Base-by-base conservation (phyloP, 345 rosid genomes). In the Eucalyptus curtisii region DNA sequence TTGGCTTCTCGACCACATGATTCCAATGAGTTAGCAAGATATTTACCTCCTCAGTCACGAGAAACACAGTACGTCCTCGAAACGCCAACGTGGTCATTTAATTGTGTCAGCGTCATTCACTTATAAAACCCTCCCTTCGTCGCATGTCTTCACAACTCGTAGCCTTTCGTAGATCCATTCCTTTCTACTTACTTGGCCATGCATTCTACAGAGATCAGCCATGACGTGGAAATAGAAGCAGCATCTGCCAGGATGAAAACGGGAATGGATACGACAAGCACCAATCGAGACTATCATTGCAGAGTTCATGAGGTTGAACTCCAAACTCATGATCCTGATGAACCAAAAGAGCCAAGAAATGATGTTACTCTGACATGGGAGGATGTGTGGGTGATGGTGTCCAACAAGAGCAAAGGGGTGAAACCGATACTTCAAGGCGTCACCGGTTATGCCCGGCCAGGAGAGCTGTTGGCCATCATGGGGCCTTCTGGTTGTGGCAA, bases 401-500 rank as follows among this genome's bases (percentile, higher is more conserved):
- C 90, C 3, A 33, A 88, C 22, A 85, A 90, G 33, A 89, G 85
- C 81, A 87, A 86, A 48, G 92, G 93, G 13, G 50, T 81, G 88
- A 88, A 80, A 85, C 76, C 92, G 7, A 90, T 93, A 76, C 92
- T 94, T 10, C 89, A 90, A 48, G 95, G 91, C 49, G 42, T 91
- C 6, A 93, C 93, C 13, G 96, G 95, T 7, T 92, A 89, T 80
- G 95, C 94, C 14, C 88, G 89, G 13, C 95, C 96, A 3, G 95
- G 95, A 31, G 89, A 93, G 88, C 87, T 94, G 45, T 86, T 95
- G 89, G 95, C 93, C 16, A 92, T 95, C 3, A 92, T 94, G 96
- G 95, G 96, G 71, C 96, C 96, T 87, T 94, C 96, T 7, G 96
- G 96, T 40, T 91, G 90, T 42, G 96, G 96, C 90, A 93, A 92